These are phyloP conservation scores for Cytospora chrysosperma DNA, from an alignment of 2,329 filamentous ascomycete genomes.

Conservation along the genomic window DNA sequence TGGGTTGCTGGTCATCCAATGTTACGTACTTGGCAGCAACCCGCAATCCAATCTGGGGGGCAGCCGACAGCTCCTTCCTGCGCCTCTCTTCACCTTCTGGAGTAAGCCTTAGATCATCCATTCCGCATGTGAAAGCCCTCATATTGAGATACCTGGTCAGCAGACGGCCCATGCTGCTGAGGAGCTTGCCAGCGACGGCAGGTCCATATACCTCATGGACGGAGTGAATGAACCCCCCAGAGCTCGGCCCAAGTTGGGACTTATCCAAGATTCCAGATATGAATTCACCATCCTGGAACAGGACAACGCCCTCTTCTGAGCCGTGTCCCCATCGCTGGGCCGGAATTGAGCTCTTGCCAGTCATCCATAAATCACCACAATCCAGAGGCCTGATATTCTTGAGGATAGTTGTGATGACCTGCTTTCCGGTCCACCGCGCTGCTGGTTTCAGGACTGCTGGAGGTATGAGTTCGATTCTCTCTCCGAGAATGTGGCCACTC, in stretches of 20 bases:
- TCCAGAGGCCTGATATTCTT: slow-evolving; percentile 84
- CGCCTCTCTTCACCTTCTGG: slow-evolving; percentile 72
- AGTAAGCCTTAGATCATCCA: slow-evolving; percentile 90
- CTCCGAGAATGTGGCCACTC: slow-evolving; percentile 79
- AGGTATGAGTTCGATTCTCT: slow-evolving; percentile 75
- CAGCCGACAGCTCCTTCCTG: slow-evolving; percentile 64
- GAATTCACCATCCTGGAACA: slow-evolving; percentile 84
- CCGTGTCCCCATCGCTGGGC: slow-evolving; percentile 74
- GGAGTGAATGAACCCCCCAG: slow-evolving; percentile 85
- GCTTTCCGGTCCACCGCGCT: slow-evolving; percentile 91
- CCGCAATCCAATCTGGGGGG: slow-evolving; percentile 68
- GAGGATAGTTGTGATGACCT: slow-evolving; percentile 87
- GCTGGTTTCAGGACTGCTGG: slow-evolving; percentile 82
- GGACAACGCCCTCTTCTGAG: slow-evolving; percentile 77
- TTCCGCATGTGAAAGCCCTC: slow-evolving; percentile 94
- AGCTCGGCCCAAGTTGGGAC: slow-evolving; percentile 84
- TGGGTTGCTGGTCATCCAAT: slow-evolving; percentile 62
- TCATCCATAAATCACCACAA: slow-evolving; percentile 75
- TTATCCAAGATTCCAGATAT: slow-evolving; percentile 93
- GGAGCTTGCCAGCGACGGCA: slow-evolving; percentile 77
- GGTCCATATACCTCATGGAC: slow-evolving; percentile 94
- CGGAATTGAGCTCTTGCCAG: slow-evolving; percentile 74
- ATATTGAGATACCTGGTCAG: slow-evolving; percentile 89
- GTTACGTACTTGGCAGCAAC: slow-evolving; percentile 89
- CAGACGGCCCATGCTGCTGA: slow-evolving; percentile 86